Base-by-base conservation (phyloP, 345 rosid species). In the Arabidopsis suecica region DNA sequence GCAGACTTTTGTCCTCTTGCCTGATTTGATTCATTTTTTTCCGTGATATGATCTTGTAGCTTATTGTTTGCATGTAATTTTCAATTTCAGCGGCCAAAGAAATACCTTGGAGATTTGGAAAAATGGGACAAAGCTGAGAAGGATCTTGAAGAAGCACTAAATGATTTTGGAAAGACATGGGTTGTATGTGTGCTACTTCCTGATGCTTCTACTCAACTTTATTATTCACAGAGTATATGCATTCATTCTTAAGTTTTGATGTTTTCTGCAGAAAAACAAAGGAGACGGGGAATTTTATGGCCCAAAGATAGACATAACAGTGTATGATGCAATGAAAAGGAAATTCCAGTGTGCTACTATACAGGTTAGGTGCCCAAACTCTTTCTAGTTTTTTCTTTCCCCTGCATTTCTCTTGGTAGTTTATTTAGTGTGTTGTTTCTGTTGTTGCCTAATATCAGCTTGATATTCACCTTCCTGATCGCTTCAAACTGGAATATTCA, bases 231-330 rank as follows among this genome's bases (percentile, higher is more conserved):
- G 34, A 54, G 36, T 23, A 23, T 42, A 44, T 42, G 23, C 57
- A 67, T 37, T 51, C n/a, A 14, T 51, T 68, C 61, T 49, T 1
- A 65, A 65, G 42, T 33, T 33, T 32, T 18, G 20, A 48, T 68
- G 38, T 7, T 23, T 57, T 73, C 37, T 54, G 44, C 87, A 88
- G 98, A 64, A 83, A 36, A 75, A 90, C 78, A 89, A 87, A 82
- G 98, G 88, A 33, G 96, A 93, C 72, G 96, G 98, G 13, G 98
- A 93, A 63, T 88, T 91, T 73, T 88, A 93, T 83, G 98, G 98
- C 58, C 98, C 98, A 5, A 93, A 90, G 82, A 90, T 93, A 69
- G 96, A 93, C 65, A 93, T 88, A 42, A 90, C 94, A 55, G 95
- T 93, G 14, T 90, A 89, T 70, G 96, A 89, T 82, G 96, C 93